These are phyloP conservation scores for Fragaria nilgerrensis DNA, from an alignment of 306 rosid species.

Conservation along the genomic window DNA sequence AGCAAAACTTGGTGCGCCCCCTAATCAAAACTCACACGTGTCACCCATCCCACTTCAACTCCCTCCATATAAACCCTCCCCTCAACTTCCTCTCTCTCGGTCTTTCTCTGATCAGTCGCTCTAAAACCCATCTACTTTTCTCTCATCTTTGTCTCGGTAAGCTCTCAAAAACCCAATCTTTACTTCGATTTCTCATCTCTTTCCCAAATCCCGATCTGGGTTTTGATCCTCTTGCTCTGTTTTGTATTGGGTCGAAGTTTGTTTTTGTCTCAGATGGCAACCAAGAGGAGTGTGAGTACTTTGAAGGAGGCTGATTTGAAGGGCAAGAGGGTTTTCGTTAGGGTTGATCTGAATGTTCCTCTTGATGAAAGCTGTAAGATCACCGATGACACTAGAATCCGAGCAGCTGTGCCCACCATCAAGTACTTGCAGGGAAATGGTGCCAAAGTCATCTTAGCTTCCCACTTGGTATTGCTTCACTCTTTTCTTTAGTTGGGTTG, in stretches of 20 bases:
- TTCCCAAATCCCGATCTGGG: conserved; percentile 16
- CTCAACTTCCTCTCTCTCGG: not conserved
- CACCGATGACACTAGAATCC: conserved; percentile 89
- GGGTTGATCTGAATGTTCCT: conserved; percentile 95
- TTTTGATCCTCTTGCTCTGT: conserved; percentile 5
- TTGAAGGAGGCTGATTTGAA: conserved; percentile 86
- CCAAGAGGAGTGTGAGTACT: conserved; percentile 84
- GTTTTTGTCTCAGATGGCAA: conserved; percentile 48
- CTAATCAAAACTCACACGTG: conserved; percentile 16
- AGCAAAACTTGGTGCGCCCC: conserved; percentile 2
- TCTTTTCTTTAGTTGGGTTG: not conserved
- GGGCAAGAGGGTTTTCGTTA: conserved; percentile 83
- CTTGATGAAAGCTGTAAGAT: conserved; percentile 73
- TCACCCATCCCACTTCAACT: not conserved
- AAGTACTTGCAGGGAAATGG: conserved; percentile 62
- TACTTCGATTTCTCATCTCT: not conserved
- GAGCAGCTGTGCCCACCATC: conserved; percentile 93
- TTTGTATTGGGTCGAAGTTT: conserved; percentile 19
- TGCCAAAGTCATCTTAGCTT: conserved; percentile 73
- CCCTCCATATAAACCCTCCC: conserved; percentile 6
- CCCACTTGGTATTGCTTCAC: conserved; percentile 55
- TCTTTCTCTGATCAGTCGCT: not conserved
- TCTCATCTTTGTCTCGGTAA: conserved; percentile 15
- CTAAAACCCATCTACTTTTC: not conserved
- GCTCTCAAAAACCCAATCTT: conserved; percentile 17